A percentile compares a stretch with the other conserved stretches of the same genome.
Conservation (phyloP, 345 rosid genomes). For the Camelina sativa region DNA sequence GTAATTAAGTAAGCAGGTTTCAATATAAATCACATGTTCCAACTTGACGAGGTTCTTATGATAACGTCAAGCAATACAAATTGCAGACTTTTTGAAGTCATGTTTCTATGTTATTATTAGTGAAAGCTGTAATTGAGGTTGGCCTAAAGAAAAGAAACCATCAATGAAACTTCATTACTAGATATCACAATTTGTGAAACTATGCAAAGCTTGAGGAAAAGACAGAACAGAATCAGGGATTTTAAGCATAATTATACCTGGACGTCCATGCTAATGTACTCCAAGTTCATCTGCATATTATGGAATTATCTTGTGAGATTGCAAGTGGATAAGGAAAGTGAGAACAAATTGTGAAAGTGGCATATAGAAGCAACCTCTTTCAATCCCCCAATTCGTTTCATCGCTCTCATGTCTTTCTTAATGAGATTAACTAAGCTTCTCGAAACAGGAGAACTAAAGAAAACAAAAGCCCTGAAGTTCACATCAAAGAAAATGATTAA, state of each 20-base stretch:
- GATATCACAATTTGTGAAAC: not conserved
- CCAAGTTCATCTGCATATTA: conserved; percentile 94
- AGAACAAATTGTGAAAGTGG: not conserved
- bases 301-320: conserved; percentile 1
- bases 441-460: conserved; percentile 92
- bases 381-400: conserved; percentile 86
- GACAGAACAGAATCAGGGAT: not conserved
- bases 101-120: conserved; percentile 8
- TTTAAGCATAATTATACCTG: conserved; percentile 58
- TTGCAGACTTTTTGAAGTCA: conserved; percentile 12
- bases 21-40: not conserved
- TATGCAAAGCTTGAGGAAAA: conserved; percentile 13
- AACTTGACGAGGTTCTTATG: no score
- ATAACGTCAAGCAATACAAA: conserved; percentile 1
- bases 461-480: conserved; percentile 81
- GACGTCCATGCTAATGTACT: conserved; percentile 84
- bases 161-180: conserved; percentile 16
- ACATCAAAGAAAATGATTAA: conserved; percentile 5
- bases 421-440: conserved; percentile 74
- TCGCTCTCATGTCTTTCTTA: conserved; percentile 72
- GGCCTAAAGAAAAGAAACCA: conserved; percentile 26
- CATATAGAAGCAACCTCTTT: conserved; percentile 66
- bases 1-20: not conserved
- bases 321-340: conserved; percentile 16
- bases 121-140: conserved; percentile 4